phyloP scores from a whole-genome alignment of 306 rosid species.

The Quercus mongolica region DNA sequence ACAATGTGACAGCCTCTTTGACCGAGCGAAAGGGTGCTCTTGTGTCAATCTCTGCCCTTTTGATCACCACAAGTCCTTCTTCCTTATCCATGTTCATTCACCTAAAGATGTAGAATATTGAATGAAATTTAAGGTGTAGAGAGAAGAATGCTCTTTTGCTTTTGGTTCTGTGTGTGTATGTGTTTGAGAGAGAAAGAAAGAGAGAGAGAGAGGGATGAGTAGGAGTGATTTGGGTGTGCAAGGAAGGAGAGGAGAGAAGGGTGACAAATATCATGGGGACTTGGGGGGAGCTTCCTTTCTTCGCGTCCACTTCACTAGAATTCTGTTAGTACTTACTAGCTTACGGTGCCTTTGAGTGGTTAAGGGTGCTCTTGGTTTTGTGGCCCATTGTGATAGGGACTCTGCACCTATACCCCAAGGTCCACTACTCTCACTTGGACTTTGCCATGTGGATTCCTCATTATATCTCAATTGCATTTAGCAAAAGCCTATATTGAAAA shows the following conservation, averaged over 20 bases:
- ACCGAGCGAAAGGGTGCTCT: slow-evolving; percentile 76
- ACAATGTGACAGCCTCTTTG: slow-evolving; percentile 81
- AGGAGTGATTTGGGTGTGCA: slow-evolving; percentile 1
- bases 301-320: slow-evolving; percentile 98
- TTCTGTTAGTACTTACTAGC: slow-evolving; percentile 33
- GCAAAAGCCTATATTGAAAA: too few relatives aligned
- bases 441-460: too few relatives aligned
- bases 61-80: slow-evolving; percentile 28
- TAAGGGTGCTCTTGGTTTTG: slow-evolving; percentile 20
- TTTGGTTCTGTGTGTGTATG: neutral
- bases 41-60: slow-evolving; percentile 79
- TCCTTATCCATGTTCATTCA: slow-evolving; percentile 34
- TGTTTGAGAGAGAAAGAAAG: slow-evolving; percentile 4
- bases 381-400: slow-evolving; percentile 40
- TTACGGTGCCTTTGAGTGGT: too few relatives aligned
- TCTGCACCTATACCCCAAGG: slow-evolving; percentile 24
- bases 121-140: neutral
- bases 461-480: too few relatives aligned
- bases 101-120: neutral
- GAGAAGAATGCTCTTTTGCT: neutral
- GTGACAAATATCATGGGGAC: slow-evolving; percentile 9
- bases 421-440: neutral
- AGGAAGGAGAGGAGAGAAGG: neutral
- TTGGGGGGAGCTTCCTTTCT: slow-evolving; percentile 74
- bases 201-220: neutral